A percentile compares a stretch with the other conserved stretches of the same genome.
phyloP scores from a whole-genome alignment of 768 basidiomycete species.

The Botryobasidium botryosum region DNA sequence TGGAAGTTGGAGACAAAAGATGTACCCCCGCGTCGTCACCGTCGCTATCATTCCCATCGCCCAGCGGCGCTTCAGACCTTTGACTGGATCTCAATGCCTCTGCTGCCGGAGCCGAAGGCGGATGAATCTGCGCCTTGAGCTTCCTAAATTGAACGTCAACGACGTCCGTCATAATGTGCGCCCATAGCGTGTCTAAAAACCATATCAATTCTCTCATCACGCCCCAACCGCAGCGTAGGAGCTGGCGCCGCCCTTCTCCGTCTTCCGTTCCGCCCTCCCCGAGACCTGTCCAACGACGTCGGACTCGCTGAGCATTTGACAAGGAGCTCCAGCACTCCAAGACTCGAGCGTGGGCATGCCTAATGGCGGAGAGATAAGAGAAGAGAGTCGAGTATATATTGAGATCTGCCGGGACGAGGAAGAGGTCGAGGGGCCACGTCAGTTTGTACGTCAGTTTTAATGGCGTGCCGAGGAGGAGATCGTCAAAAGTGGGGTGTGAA shows the following conservation, averaged over 20 bases:
- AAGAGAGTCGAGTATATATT: slow-evolving; percentile 60
- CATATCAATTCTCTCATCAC: slow-evolving; percentile 77
- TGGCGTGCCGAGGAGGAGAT: slow-evolving; percentile 65
- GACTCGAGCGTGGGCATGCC: slow-evolving; percentile 67
- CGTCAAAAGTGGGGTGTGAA: slow-evolving; percentile 44
- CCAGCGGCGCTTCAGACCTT: too few species aligned
- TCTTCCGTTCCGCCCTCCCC: slow-evolving; percentile 71
- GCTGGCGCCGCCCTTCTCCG: slow-evolving; percentile 38
- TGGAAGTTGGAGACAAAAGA: too few species aligned
- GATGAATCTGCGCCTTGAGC: slow-evolving; percentile 40
- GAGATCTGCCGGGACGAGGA: slow-evolving; percentile 61
- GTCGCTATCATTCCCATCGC: too few species aligned
- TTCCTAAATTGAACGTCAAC: slow-evolving; percentile 67
- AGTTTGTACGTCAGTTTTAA: slow-evolving; percentile 52
- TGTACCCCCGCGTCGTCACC: too few species aligned
- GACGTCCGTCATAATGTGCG: slow-evolving; percentile 83
- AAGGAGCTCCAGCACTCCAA: slow-evolving; percentile 73
- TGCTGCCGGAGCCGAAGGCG: background rate
- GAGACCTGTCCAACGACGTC: slow-evolving; percentile 72
- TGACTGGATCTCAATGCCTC: background rate
- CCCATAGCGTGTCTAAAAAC: slow-evolving; percentile 71
- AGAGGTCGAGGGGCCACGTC: slow-evolving; percentile 79
- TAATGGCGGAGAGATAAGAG: slow-evolving; percentile 65
- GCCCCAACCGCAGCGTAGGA: slow-evolving; percentile 73
- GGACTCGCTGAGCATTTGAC: slow-evolving; percentile 69